phyloP scores from a whole-genome alignment of 305 asterid species.

The Fraxinus albicans region DNA sequence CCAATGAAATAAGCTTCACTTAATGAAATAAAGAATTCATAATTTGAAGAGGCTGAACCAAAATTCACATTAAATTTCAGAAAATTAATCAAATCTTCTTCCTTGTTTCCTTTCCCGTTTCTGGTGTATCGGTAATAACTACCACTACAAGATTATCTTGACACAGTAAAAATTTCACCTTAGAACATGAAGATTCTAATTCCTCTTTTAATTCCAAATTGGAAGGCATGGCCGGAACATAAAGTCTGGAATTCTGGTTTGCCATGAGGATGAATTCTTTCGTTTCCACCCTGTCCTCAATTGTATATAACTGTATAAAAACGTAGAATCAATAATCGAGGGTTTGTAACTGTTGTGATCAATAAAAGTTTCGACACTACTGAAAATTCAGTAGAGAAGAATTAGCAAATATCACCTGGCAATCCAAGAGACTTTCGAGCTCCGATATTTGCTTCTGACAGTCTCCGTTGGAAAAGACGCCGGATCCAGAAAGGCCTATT shows the following conservation, averaged over 20 bases:
- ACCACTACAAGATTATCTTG: neutral
- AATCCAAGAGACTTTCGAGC: conserved; percentile 79
- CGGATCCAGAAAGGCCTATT: conserved; percentile 31
- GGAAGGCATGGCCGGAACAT: conserved; percentile 44
- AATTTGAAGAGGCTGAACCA: neutral
- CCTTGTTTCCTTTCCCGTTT: neutral
- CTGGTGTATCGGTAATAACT: neutral
- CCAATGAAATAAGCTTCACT: neutral
- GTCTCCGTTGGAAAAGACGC: conserved; percentile 41
- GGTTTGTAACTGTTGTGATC: neutral
- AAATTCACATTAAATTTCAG: neutral
- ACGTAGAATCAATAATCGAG: neutral
- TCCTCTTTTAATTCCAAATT: conserved; percentile 46
- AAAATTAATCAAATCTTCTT: neutral
- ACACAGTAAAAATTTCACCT: conserved; percentile 40
- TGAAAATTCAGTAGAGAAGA: neutral
- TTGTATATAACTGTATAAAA: conserved; percentile 48
- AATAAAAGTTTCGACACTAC: neutral
- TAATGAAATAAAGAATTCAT: neutral
- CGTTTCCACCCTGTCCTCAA: conserved; percentile 32
- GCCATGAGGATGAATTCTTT: conserved; percentile 43
- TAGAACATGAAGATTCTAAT: conserved; percentile 45
- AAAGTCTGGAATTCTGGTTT: conserved; percentile 49
- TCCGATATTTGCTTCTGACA: conserved; percentile 50
- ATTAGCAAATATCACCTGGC: conserved; percentile 45